Evolutionary conservation across 352 stramenopile species (phyloP), one percentile per base, ranked within the genome.

Genomic region (Vaucheria bursata): DNA sequence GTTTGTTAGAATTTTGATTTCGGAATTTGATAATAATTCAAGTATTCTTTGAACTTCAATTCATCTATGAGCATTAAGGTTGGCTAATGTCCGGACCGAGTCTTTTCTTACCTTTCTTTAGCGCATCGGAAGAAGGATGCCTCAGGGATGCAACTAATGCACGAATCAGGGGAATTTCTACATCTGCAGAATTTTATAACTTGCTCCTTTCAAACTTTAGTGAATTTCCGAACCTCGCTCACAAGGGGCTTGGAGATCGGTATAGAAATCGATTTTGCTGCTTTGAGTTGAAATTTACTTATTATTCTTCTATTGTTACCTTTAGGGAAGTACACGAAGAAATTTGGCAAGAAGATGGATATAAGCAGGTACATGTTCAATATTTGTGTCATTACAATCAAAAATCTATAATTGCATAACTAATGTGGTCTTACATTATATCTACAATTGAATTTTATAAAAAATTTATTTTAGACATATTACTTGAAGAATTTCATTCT

Each of bases 201-300:
- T 67, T 82, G 4, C 77, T 82, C 34, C 77, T 82, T n/a, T 59
- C 70, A 33, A 74, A 75, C 39, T 68, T 35, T n/a, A 79, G 77
- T 49, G 77, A 82, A 36, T 82, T 79, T 74, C 38, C 77, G 8
- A 64, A 32, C 2, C 31, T 34, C 37, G 53, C 8, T 2, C 53
- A 68, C 53, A 2, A 34, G 2, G 53, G 53, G 2, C 8, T 68
- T 31, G 53, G 53, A 2, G 53, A 68, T 34, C 34, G 53, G 53
- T 68, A 34, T 34, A 34, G 53, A 2, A 34, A 34, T 34, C 37
- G 53, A 31, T 68, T 31, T 34, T 7, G 45, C 45, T 59, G 45
- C 45, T 59, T 12, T 18, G 12, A 12, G 25, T 59, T 12, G 45
- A 18, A 25, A 18, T 18, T 25, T 12, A 12, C 45, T 12, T 12